Conservation (phyloP, 768 basidiomycete species). For the Tephrocybe sp. region DNA sequence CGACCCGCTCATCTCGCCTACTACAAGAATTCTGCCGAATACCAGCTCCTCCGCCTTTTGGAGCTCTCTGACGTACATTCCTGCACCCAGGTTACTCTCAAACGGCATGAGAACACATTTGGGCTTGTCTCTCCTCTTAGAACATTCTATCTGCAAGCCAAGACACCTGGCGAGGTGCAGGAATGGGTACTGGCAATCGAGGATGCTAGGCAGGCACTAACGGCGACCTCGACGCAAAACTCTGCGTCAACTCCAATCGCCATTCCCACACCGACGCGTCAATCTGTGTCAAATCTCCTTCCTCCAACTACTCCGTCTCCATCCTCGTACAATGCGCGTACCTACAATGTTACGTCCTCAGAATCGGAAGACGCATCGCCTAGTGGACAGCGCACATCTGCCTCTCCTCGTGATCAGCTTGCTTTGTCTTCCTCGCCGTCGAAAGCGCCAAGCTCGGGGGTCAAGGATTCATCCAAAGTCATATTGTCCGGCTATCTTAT, state of each 20-base stretch:
- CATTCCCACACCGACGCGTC: conserved; percentile 39
- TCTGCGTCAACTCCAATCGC: conserved; percentile 55
- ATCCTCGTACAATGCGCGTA: conserved; percentile 40
- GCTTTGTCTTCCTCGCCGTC: conserved; percentile 44
- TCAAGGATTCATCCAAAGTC: conserved; percentile 70
- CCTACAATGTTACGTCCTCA: conserved; percentile 64
- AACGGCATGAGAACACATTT: conserved; percentile 87
- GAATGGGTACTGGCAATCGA: conserved; percentile 86
- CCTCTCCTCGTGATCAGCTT: conserved; percentile 45
- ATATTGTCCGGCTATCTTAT: conserved; percentile 91
- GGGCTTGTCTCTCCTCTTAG: conserved; percentile 88
- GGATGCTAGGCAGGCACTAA: conserved; percentile 64
- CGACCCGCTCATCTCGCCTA: conserved; percentile 91
- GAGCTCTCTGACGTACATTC: conserved; percentile 89
- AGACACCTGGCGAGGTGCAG: conserved; percentile 66
- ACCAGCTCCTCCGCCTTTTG: conserved; percentile 85
- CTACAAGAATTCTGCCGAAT: conserved; percentile 96
- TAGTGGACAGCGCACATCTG: conserved; percentile 38
- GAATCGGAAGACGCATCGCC: conserved; percentile 77
- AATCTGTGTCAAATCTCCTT: conserved; percentile 26
- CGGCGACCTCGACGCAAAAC: conserved; percentile 61
- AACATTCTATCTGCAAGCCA: conserved; percentile 91
- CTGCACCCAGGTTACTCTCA: conserved; percentile 83
- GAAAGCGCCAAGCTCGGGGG: conserved; percentile 29
- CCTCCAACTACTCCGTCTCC: conserved; percentile 49